Conservation (phyloP, 2,329 filamentous ascomycete genomes). For the Cryphonectria parasitica region DNA sequence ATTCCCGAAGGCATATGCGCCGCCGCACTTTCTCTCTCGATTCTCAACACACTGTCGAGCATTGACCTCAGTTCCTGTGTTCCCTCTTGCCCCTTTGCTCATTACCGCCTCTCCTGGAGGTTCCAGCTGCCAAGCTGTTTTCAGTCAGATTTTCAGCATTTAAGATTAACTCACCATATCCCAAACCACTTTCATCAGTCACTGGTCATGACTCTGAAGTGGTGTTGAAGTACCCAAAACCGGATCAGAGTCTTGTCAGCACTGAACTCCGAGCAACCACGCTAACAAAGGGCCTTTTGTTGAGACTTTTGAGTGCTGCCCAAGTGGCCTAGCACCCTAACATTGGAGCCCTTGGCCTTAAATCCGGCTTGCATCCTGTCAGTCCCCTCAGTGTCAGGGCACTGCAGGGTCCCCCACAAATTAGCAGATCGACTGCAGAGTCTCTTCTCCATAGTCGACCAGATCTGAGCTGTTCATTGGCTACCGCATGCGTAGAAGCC, state of each 20-base stretch:
- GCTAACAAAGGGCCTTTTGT: not conserved
- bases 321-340: not conserved
- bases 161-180: not conserved
- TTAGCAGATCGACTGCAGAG: conserved; percentile 14
- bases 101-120: not conserved
- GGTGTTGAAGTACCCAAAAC: not conserved
- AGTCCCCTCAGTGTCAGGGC: not conserved
- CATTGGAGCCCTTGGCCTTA: not conserved
- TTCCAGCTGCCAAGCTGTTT: not conserved
- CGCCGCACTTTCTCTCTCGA: not conserved
- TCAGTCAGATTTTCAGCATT: not conserved
- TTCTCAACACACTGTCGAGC: not conserved
- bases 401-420: conserved; percentile 15
- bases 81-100: not conserved
- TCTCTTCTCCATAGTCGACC: conserved; percentile 1
- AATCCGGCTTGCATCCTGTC: not conserved
- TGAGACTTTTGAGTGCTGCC: not conserved
- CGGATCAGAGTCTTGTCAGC: not conserved
- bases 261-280: not conserved
- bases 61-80: not conserved
- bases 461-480: conserved; percentile 19
- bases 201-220: not conserved
- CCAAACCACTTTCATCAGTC: not conserved
- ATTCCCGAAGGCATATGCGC: not conserved
- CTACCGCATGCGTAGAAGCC: conserved; percentile 19